Conservation (phyloP, 768 basidiomycete genomes). For the Rhodocollybia butyracea region DNA sequence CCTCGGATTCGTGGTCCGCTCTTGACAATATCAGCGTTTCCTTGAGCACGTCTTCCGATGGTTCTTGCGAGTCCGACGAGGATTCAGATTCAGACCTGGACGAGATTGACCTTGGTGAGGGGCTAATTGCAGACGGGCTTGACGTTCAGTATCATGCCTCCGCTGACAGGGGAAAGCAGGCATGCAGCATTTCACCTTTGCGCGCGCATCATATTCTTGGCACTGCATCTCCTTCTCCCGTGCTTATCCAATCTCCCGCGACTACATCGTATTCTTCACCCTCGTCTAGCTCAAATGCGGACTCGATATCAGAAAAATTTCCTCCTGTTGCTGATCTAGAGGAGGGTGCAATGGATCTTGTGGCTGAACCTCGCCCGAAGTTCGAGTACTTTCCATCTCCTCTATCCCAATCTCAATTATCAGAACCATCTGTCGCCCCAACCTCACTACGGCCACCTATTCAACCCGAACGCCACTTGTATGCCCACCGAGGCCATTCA, state of each 20-base stretch:
- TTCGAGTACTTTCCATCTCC: slow-evolving; percentile 37
- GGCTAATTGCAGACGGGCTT: slow-evolving; percentile 17
- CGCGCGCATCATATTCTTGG: neutral
- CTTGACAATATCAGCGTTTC: slow-evolving; percentile 11
- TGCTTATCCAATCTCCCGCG: neutral
- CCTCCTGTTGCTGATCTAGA: slow-evolving; percentile 7
- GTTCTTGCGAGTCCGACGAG: neutral
- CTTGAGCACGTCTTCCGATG: slow-evolving; percentile 1
- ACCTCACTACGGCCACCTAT: slow-evolving; percentile 8
- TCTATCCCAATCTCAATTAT: slow-evolving; percentile 26
- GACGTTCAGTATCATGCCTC: slow-evolving; percentile 13
- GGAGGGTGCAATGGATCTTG: slow-evolving; percentile 18
- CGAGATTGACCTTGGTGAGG: slow-evolving; percentile 16
- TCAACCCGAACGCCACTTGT: slow-evolving; percentile 34
- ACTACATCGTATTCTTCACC: too few relatives aligned
- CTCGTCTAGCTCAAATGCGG: neutral
- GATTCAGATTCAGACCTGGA: slow-evolving; percentile 15
- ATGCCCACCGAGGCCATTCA: slow-evolving; percentile 60
- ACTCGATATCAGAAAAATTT: slow-evolving; percentile 14
- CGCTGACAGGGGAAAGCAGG: slow-evolving; percentile 10
- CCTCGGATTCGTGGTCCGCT: slow-evolving; percentile 10
- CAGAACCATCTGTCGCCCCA: slow-evolving; percentile 9
- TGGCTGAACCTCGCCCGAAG: slow-evolving; percentile 21
- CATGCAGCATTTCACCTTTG: neutral
- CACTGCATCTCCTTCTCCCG: neutral